Evolutionary conservation across 805 yeast species (phyloP), one percentile per base, ranked within the genome.

Genomic region (Metschnikowia picachoensis): DNA sequence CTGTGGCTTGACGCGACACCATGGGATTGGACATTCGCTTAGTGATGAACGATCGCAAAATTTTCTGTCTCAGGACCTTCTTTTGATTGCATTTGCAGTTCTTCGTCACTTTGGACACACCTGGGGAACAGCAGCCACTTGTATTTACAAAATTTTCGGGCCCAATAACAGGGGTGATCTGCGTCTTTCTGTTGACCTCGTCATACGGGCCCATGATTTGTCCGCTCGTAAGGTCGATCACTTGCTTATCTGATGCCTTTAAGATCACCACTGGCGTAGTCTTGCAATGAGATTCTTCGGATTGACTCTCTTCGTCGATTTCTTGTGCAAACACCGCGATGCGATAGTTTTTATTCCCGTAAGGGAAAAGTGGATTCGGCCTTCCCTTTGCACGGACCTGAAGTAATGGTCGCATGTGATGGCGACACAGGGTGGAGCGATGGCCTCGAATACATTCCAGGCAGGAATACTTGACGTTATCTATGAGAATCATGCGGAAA

Each of bases 301-400:
- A 35, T 20, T 9, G 39, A 4, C 28, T 30, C 14, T 30, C 48
- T 8, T 37, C 34, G 15, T 49, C 57, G 16, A 68, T 56, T 40
- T 70, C 68, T 49, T 76, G 76, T 4, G 82, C 83, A 56, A 73
- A 68, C 6, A 80, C 80, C 9, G 88, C 87, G 12, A 82, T 71
- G 41, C 88, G 64, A 49, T 79, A 82, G 56, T 72, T 67, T 27
- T 73, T 73, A 54, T 72, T 72, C 20, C 71, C 71, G 40, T 70
- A 70, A 5, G 78, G 78, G 30, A 46, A 47, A 42, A 76, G 80
- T 9, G 80, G 74, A 27, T 78, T 72, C 0, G 97, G 97, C 39
- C 98, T 68, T 0, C 98, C 99, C 48, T 96, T 78, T n/a, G 87
- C 79, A 27, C 96, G 76, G 11, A 92, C 97, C 57, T 89, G 87